A percentile compares a stretch with the other conserved stretches of the same genome.
Conservation (phyloP, 495 filamentous ascomycete species). For the Tuber calosporum region DNA sequence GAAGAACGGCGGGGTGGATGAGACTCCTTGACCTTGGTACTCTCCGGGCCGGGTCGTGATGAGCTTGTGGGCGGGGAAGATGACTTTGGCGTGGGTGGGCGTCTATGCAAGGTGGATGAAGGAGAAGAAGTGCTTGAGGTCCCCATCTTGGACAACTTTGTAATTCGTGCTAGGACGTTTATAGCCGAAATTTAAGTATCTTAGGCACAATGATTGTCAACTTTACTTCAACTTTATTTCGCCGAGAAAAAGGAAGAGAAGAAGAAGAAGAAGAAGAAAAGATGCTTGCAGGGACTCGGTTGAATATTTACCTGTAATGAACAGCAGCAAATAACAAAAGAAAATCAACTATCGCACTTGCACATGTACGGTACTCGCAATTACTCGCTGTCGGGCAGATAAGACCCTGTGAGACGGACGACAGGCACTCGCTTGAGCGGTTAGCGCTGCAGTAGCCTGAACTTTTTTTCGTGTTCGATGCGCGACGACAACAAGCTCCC, state of each 20-base stretch:
- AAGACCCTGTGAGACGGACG: conserved; percentile 18
- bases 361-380: conserved; percentile 3
- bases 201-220: conserved; percentile 4
- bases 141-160: conserved; percentile 15
- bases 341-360: conserved; percentile 10
- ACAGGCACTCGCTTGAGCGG: conserved; percentile 27
- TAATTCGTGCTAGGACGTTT: background rate
- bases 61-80: conserved; percentile 21
- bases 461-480: conserved; percentile 12
- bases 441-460: conserved; percentile 27
- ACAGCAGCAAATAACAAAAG: conserved; percentile 13
- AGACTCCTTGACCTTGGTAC: conserved; percentile 31
- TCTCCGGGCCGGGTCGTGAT: conserved; percentile 24
- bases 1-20: conserved; percentile 46
- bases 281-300: conserved; percentile 5
- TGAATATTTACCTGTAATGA: background rate
- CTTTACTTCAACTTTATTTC: background rate
- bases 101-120: conserved; percentile 18
- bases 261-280: conserved; percentile 3
- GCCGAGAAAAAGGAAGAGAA: background rate
- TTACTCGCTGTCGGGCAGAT: conserved; percentile 9
- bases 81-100: conserved; percentile 29
- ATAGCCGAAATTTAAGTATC: conserved; percentile 9
- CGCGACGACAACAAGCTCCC: conserved; percentile 3
- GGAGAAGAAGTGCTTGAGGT: conserved; percentile 16